These are phyloP conservation scores for Cladophialophora psammophila DNA, from an alignment of 2,329 filamentous ascomycete species.

Conservation along the genomic window DNA sequence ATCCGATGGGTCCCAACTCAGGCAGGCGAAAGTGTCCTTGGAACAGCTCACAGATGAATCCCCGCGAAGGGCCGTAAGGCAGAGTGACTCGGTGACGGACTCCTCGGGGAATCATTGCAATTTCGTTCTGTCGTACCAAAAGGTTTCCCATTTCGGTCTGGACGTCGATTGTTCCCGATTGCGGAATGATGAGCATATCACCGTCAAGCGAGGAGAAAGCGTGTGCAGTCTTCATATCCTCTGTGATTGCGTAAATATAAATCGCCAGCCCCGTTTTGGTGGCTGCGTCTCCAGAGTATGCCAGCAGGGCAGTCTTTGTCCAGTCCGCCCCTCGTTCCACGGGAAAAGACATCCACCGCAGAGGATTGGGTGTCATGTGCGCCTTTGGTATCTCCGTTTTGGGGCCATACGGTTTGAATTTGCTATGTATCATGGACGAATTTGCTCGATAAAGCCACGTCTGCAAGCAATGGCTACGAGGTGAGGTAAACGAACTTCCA, in stretches of 20 bases:
- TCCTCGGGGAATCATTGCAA: constrained; percentile 71
- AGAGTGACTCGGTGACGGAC: constrained; percentile 68
- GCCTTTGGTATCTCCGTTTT: constrained; percentile 49
- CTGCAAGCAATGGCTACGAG: constrained; percentile 64
- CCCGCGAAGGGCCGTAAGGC: constrained; percentile 64
- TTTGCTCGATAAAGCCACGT: constrained; percentile 66
- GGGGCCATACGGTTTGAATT: constrained; percentile 24
- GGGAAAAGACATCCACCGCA: constrained; percentile 50
- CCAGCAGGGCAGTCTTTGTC: constrained; percentile 62
- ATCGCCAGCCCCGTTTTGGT: constrained; percentile 64
- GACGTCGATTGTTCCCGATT: constrained; percentile 70
- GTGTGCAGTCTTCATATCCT: constrained; percentile 60
- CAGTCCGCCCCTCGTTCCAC: constrained; percentile 58
- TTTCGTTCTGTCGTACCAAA: constrained; percentile 72
- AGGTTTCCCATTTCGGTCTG: constrained; percentile 72
- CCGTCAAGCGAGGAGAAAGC: constrained; percentile 70
- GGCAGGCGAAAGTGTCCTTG: constrained; percentile 70
- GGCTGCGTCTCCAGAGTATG: constrained; percentile 64
- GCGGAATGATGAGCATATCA: constrained; percentile 70
- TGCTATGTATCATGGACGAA: constrained; percentile 61
- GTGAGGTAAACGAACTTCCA: constrained; percentile 67
- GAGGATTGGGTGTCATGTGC: constrained; percentile 41
- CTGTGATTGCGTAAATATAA: constrained; percentile 63
- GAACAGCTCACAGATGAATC: constrained; percentile 73
- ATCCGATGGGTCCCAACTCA: constrained; percentile 71